Base-by-base conservation (phyloP, 2,329 filamentous ascomycete genomes). In the Fusarium domesticum region DNA sequence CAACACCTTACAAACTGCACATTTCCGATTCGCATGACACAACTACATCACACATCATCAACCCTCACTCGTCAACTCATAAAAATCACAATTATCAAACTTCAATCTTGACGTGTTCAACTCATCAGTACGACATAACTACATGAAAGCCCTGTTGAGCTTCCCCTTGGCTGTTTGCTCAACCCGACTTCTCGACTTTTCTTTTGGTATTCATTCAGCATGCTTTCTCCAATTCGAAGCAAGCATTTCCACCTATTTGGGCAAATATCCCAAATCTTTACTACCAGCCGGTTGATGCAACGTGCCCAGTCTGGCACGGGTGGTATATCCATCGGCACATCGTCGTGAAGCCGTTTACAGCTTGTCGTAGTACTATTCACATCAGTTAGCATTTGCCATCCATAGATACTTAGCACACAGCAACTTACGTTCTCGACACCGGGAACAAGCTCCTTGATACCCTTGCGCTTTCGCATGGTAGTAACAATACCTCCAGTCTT, bases 391-490 rank as follows among this genome's bases (percentile, higher is more conserved):
- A 35, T 23, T 12, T 17, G 31, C 16, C 3, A 4, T 33, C 18
- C 32, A 37, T 19, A 35, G 19, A 15, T 31, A 18, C 20, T 12
- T 15, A 11, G 7, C 10, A 30, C 19, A 31, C 3, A 3, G 5
- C 1, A 6, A 87, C 89, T 89, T 83, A 93, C 89, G 83, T 96
- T 95, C 70, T 89, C 89, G 78, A 90, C 85, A 71, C 86, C 88
- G 64, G 93, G 92, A 70, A 96, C 87, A 66, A 89, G 83, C 68
- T 86, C 77, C 89, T 98, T 98, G 81, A 98, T 80, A 89, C 92
- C 93, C 89, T 98, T 98, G 77, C 92, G 89, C 85, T 96, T 96
- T 71, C 93, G 90, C 86, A 95, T 95, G 48, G 85, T 82, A 70
- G 79, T 76, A 64, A 97, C 89, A 64, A 96, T 79, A 70, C 81